Conservation (phyloP, 73 alveolate species). For the Stentor coeruleus region DNA sequence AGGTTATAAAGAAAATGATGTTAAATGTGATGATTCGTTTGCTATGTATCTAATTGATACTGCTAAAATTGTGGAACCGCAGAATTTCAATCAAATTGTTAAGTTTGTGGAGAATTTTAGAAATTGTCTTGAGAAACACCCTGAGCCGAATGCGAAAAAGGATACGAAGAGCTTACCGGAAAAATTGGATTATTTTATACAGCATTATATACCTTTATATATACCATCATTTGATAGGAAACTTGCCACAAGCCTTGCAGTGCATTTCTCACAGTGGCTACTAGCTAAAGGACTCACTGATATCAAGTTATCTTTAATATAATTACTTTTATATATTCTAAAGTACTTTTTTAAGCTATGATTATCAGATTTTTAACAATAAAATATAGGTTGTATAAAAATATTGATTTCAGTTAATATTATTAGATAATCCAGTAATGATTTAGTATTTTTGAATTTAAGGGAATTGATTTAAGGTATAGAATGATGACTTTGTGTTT, state of each 20-base stretch:
- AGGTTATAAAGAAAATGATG: neutral
- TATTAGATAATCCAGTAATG: too few relatives aligned
- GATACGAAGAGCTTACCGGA: neutral
- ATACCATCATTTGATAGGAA: neutral
- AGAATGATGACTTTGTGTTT: too few relatives aligned
- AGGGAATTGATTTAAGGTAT: too few relatives aligned
- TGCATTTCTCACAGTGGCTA: constrained; percentile 17
- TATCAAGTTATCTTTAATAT: neutral
- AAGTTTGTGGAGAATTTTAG: constrained; percentile 8
- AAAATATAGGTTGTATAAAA: too few relatives aligned
- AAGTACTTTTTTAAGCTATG: too few relatives aligned
- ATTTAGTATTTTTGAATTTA: too few relatives aligned
- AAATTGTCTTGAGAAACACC: neutral
- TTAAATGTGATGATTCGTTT: neutral
- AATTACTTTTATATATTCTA: too few relatives aligned
- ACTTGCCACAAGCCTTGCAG: neutral
- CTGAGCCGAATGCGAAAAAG: neutral
- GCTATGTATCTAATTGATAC: constrained; percentile 12
- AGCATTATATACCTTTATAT: constrained; percentile 13
- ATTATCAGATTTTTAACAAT: too few relatives aligned
- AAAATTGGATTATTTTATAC: constrained; percentile 3
- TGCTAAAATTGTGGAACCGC: neutral
- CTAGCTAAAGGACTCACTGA: neutral
- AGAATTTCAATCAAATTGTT: constrained; percentile 33
- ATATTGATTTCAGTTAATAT: too few relatives aligned